Evolutionary conservation across 108 stramenopile genomes (phyloP), one percentile per base, ranked within the genome.

Genomic region (Cylindrotheca fusiformis): DNA sequence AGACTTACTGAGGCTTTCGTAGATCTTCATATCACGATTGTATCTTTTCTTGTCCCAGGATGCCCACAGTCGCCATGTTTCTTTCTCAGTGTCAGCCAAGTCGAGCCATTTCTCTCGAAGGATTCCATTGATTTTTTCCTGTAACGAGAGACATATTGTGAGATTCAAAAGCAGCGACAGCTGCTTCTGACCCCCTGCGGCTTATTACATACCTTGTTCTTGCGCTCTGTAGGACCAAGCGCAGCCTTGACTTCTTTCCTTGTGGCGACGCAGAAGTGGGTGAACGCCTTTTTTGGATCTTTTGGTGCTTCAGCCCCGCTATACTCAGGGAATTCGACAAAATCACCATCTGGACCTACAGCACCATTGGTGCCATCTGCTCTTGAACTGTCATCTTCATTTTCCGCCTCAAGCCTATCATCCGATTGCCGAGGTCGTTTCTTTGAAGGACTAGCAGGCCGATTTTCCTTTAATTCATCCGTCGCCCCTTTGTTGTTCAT

Each of bases 271-370:
- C 93, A 94, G 66, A 89, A 94, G 3, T 84, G 76, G 23, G 93
- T 87, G 67, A 94, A 94, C 21, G 93, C 84, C 54, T 87, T 91
- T 58, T 84, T 88, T 55, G 72, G 67, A 52, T 86, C 85, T 26
- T 66, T 68, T 1, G 93, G 93, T 32, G 72, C 71, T 68, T 83
- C 88, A 8, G 48, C 64, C 19, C 85, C 87, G 69, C 91, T 80
- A 55, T 91, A 91, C n/a, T 79, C 79, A 20, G 89, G 89, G 65
- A 91, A 91, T 22, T 77, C 79, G 12, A 82, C 73, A 51, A 89
- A 77, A 32, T 69, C 62, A 3, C 87, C 89, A 41, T 79, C 84
- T 0, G 87, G 85, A 8, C 84, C 88, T 0, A 79, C 50, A 44
- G 84, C 86, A 36, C 87, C 93, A 25, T 67, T 71, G 4, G 51